Percentiles rank a stretch among this genome's conserved stretches.
Evolutionary conservation across 2,329 filamentous ascomycete species (phyloP).

Genomic region (Fusarium sp.): DNA sequence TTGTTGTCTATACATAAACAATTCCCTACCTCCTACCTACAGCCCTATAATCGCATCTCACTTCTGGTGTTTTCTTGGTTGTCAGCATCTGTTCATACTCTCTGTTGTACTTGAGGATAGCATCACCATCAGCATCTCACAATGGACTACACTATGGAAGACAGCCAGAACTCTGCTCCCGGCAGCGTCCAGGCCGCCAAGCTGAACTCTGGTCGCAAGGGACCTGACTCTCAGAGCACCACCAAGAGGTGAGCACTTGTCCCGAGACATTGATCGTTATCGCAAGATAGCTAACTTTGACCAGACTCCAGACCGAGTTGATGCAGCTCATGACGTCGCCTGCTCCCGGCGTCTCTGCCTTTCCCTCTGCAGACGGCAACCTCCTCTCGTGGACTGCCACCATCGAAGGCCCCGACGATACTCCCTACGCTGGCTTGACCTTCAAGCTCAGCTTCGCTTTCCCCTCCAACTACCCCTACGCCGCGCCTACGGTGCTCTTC

Average conservation of each 20-base stretch:
- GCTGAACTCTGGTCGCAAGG: constrained; percentile 69
- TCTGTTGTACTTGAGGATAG: constrained; percentile 8
- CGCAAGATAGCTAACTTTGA: constrained; percentile 20
- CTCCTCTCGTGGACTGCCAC: constrained; percentile 94
- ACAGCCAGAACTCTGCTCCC: constrained; percentile 78
- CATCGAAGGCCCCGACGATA: constrained; percentile 91
- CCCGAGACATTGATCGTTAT: constrained; percentile 5
- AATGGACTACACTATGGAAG: constrained; percentile 64
- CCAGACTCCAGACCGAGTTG: constrained; percentile 93
- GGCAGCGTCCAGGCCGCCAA: constrained; percentile 74
- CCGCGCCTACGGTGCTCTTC: constrained; percentile 92
- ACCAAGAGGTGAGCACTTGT: constrained; percentile 76
- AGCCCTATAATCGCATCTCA: constrained; percentile 11
- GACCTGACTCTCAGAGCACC: constrained; percentile 79
- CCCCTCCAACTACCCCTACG: constrained; percentile 93
- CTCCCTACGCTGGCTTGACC: constrained; percentile 88
- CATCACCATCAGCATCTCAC: constrained; percentile 29
- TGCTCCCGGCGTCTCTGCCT: constrained; percentile 93
- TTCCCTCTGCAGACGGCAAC: constrained; percentile 91
- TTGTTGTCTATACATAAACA: constrained; percentile 34
- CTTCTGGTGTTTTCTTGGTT: constrained; percentile 24
- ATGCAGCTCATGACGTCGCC: constrained; percentile 99
- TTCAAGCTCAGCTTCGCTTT: constrained; percentile 96
- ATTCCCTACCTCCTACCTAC: constrained; percentile 18
- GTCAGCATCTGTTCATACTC: constrained; percentile 16